These are phyloP conservation scores for Castanea crenata DNA, from an alignment of 306 rosid species.

Conservation along the genomic window DNA sequence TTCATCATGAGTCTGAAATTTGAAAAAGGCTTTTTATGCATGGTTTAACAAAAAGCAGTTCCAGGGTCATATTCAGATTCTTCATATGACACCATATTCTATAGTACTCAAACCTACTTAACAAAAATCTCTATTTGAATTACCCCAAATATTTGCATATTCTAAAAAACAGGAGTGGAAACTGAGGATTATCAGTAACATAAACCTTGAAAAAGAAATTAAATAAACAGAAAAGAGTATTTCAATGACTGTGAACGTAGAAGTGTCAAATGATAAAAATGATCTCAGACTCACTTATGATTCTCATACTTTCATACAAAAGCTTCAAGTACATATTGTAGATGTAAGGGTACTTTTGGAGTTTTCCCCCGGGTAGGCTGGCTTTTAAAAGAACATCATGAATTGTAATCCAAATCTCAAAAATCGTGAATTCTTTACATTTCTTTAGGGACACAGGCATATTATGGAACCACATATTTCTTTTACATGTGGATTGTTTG, in stretches of 20 bases:
- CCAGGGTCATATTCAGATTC: background rate
- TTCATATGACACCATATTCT: background rate
- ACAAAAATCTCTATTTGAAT: background rate
- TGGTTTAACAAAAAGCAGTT: background rate
- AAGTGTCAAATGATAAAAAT: background rate
- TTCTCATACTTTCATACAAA: background rate
- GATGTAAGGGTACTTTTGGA: background rate
- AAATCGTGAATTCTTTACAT: background rate
- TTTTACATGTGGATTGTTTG: background rate
- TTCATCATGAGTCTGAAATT: background rate
- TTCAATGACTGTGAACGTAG: background rate
- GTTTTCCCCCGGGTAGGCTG: background rate
- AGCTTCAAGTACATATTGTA: background rate
- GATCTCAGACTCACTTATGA: background rate
- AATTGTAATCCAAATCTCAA: background rate
- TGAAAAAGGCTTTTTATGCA: background rate
- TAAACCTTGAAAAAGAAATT: background rate
- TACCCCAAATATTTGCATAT: background rate
- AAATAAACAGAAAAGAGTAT: background rate
- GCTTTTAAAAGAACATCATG: background rate
- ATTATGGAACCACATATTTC: background rate
- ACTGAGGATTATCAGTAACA: background rate
- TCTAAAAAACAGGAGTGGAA: background rate
- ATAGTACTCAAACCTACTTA: background rate
- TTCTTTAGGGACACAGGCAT: background rate